These are phyloP conservation scores for Hypoxylon lienhwacheense DNA, from an alignment of 495 filamentous ascomycete genomes.

Conservation along the genomic window DNA sequence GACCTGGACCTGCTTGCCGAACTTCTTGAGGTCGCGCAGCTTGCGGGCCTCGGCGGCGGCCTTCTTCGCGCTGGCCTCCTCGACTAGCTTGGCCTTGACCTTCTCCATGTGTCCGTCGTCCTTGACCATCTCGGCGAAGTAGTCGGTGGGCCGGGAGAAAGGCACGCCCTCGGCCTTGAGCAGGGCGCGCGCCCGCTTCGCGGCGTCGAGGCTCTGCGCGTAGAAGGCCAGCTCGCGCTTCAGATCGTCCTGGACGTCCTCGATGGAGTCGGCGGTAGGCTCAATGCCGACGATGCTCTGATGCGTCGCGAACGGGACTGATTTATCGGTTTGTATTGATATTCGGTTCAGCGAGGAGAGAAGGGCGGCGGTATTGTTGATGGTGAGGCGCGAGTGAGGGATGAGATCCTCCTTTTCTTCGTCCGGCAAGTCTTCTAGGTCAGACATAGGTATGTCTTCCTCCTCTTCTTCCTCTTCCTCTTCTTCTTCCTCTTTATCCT, in stretches of 20 bases:
- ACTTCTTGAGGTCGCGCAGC: slow-evolving; percentile 96
- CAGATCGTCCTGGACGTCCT: slow-evolving; percentile 82
- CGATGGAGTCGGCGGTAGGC: slow-evolving; percentile 55
- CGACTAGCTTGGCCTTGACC: slow-evolving; percentile 90
- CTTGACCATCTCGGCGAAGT: slow-evolving; percentile 99
- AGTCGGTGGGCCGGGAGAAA: slow-evolving; percentile 88
- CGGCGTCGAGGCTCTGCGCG: slow-evolving; percentile 82
- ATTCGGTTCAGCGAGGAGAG: slow-evolving; percentile 76
- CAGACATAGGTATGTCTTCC: slow-evolving; percentile 77
- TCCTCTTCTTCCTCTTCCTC: slow-evolving; percentile 56
- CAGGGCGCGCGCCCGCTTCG: slow-evolving; percentile 64
- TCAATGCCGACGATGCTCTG: slow-evolving; percentile 54
- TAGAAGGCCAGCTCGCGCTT: slow-evolving; percentile 92
- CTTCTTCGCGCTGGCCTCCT: slow-evolving; percentile 90
- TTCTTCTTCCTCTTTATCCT: slow-evolving; percentile 44
- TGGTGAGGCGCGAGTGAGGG: slow-evolving; percentile 89
- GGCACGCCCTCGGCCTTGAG: slow-evolving; percentile 80
- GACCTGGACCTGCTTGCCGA: slow-evolving; percentile 97
- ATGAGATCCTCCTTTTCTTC: slow-evolving; percentile 83
- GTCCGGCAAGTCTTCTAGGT: slow-evolving; percentile 73
- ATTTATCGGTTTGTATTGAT: slow-evolving; percentile 58
- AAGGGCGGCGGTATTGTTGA: slow-evolving; percentile 93
- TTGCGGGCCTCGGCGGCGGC: slow-evolving; percentile 86
- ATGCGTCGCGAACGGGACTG: slow-evolving; percentile 57
- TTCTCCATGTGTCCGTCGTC: slow-evolving; percentile 96